Base-by-base conservation (phyloP, 2,329 filamentous ascomycete species). In the Trichoderma atrobrunneum region DNA sequence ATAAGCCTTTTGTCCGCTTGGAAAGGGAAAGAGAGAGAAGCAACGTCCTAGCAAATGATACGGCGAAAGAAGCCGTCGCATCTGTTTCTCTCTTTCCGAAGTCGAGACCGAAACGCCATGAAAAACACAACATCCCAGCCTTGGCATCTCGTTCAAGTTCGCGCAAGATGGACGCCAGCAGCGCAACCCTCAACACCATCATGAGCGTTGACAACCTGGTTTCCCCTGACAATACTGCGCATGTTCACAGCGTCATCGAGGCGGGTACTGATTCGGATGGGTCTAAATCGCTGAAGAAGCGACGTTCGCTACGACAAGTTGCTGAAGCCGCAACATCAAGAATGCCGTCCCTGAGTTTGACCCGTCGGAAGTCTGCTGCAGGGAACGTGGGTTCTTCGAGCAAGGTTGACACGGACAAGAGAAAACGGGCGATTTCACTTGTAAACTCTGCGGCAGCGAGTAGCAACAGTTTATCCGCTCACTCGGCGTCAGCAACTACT, bases 101-200 rank as follows among this genome's bases (percentile, higher is more conserved):
- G 11, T 14, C 62, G 18, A 65, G 24, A 56, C 12, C 30, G 3
- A 65, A 67, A 21, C 62, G 60, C 24, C 26, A 59, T 28, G 62
- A 67, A 11, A 60, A 67, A 28, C 51, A 77, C 14, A 78, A 78
- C 24, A 73, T 75, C n/a, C 80, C 81, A 24, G 79, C 82, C 0
- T 76, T 79, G 63, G 77, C 79, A 16, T 78, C 81, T 1, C 84
- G 81, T 73, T 81, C 80, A 54, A 74, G 83, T 12, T 76, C 78
- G 7, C 74, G 85, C 60, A 82, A 80, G 59, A 78, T 79, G 0
- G 82, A 84, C 36, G 75, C 80, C n/a, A 86, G 83, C 75, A 82
- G 83, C 74, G 85, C 86, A 30, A 86, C 84, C 0, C 76, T 87
- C 30, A 84, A 84, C 66, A 87, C 85, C 1, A 86, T 87, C 21